Evolutionary conservation across 345 rosid genomes (phyloP).

Genomic region (Hypericum androsaemum): DNA sequence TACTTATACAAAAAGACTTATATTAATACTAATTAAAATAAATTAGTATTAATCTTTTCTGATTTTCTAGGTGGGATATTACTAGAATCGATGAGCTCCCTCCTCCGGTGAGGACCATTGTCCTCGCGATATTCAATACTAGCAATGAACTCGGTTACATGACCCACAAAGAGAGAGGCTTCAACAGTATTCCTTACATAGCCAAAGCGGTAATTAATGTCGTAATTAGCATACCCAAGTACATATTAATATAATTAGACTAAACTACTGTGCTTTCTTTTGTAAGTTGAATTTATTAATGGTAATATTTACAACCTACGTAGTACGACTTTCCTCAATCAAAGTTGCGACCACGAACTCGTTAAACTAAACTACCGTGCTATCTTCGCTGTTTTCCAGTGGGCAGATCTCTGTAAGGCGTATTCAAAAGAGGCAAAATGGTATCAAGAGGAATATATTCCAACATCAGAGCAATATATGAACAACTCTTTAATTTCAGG

Average conservation of each 20-base stretch:
- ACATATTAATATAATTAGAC: no score
- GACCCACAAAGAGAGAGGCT: conserved; percentile 2
- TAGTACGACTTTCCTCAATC: no score
- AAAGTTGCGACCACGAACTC: no score
- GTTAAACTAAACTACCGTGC: no score
- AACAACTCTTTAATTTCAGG: conserved; percentile 11
- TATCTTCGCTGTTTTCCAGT: no score
- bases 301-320: no score
- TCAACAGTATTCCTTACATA: conserved; percentile 13
- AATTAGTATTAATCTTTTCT: no score
- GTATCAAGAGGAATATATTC: conserved; percentile 12
- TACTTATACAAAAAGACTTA: no score
- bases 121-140: conserved; percentile 12
- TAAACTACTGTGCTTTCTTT: no score
- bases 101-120: conserved; percentile 4
- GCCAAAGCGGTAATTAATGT: conserved; percentile 6
- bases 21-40: no score
- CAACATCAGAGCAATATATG: conserved; percentile 12
- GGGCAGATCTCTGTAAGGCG: conserved; percentile 15
- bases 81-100: conserved; percentile 20
- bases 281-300: no score
- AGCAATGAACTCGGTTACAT: conserved; percentile 12
- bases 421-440: conserved; percentile 14
- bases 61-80: conserved; percentile 16
- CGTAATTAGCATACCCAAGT: no score